Percentiles rank a stretch among this genome's conserved stretches.
Conservation (phyloP, 495 filamentous ascomycete genomes). For the Beverwykella pulmonaria region DNA sequence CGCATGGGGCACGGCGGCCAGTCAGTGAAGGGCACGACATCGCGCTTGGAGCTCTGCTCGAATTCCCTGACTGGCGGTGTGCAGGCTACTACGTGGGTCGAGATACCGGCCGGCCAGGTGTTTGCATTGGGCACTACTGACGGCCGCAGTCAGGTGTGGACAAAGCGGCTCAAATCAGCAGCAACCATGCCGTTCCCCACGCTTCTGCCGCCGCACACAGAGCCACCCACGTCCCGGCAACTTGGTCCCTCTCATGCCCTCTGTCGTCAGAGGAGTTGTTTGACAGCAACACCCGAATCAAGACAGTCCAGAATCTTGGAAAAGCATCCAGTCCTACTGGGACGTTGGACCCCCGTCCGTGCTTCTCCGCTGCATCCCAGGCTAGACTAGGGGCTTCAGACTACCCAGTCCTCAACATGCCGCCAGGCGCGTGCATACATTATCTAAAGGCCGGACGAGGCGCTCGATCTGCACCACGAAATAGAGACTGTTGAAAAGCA, state of each 20-base stretch:
- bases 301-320: not conserved
- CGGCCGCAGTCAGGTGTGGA: not conserved
- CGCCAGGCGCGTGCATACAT: too few relatives aligned
- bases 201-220: not conserved
- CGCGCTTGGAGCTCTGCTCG: not conserved
- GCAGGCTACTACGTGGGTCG: not conserved
- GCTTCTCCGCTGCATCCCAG: not conserved
- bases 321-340: not conserved
- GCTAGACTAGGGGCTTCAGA: not conserved
- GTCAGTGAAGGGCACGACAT: not conserved
- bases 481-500: not conserved
- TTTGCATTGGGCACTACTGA: not conserved
- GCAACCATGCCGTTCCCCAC: not conserved
- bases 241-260: not conserved
- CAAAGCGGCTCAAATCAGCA: not conserved
- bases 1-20: not conserved
- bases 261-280: not conserved
- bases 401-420: not conserved
- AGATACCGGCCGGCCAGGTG: not conserved
- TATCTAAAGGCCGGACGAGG: too few relatives aligned
- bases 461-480: not conserved
- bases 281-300: not conserved
- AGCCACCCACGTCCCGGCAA: not conserved
- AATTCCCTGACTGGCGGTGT: not conserved
- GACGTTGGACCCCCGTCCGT: not conserved